phyloP scores from a whole-genome alignment of 495 filamentous ascomycete genomes.

The Penicillium silybi region DNA sequence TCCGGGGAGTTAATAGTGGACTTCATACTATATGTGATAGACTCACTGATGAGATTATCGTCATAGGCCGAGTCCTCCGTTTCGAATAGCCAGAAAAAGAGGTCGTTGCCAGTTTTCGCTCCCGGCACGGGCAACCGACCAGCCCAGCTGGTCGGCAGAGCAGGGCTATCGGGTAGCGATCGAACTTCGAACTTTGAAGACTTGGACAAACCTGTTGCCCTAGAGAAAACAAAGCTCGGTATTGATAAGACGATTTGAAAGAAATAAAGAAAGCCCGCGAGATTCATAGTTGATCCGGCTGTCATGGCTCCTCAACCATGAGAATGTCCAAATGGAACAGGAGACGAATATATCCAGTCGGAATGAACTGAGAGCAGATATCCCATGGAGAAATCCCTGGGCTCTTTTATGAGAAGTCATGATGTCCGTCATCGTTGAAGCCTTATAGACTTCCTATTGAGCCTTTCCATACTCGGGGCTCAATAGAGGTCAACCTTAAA shows the following conservation, averaged over 20 bases:
- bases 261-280: conserved; percentile 18
- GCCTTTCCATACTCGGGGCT: conserved; percentile 16
- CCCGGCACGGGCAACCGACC: conserved; percentile 35
- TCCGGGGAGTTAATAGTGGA: neutral
- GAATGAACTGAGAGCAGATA: neutral
- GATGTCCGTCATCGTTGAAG: neutral
- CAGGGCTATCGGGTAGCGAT: conserved; percentile 25
- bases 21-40: neutral
- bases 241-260: conserved; percentile 18
- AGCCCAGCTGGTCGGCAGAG: conserved; percentile 38
- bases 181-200: conserved; percentile 26
- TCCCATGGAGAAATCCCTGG: neutral
- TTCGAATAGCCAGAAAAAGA: conserved; percentile 44
- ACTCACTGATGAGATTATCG: conserved; percentile 38
- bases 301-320: neutral
- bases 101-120: conserved; percentile 25
- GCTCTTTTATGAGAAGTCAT: neutral
- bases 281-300: conserved; percentile 15
- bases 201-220: neutral
- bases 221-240: conserved; percentile 2
- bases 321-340: neutral
- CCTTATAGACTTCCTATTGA: conserved; percentile 6
- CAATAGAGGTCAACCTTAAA: conserved; percentile 8
- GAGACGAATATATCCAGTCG: neutral
- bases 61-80: conserved; percentile 28